Evolutionary conservation across 352 stramenopile genomes (phyloP).

Genomic region (Globisporangium echinulatum): DNA sequence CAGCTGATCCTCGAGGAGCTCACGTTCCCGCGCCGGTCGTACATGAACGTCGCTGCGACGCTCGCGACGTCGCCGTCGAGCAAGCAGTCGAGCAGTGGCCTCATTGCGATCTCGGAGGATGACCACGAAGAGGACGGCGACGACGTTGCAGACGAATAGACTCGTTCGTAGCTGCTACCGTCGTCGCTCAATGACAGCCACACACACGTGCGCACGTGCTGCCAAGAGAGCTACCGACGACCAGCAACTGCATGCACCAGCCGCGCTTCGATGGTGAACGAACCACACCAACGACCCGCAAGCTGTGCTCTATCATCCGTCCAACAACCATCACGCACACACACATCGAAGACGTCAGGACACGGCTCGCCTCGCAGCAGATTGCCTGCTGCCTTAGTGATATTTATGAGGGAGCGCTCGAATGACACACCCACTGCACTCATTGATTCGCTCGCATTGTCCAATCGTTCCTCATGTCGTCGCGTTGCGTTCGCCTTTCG

Average conservation of each 20-base stretch:
- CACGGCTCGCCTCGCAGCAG: background rate
- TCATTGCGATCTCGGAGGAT: constrained; percentile 75
- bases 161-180: background rate
- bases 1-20: constrained; percentile 73
- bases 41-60: constrained; percentile 48
- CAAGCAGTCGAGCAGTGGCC: constrained; percentile 35
- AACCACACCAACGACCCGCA: background rate
- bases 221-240: constrained; percentile 4
- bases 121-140: constrained; percentile 43
- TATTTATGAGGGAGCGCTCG: no score
- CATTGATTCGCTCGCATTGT: no score
- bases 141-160: constrained; percentile 4
- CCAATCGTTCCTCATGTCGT: no score
- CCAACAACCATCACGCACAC: constrained; percentile 4
- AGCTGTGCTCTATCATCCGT: constrained; percentile 10
- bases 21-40: constrained; percentile 47
- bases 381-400: background rate
- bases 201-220: background rate
- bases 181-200: background rate
- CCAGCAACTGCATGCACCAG: background rate
- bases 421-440: no score
- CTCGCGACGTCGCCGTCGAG: constrained; percentile 60
- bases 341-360: background rate
- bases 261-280: background rate
- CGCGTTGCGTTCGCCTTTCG: no score